Conservation (phyloP, 768 basidiomycete species). For the Pleurotus eryngii region DNA sequence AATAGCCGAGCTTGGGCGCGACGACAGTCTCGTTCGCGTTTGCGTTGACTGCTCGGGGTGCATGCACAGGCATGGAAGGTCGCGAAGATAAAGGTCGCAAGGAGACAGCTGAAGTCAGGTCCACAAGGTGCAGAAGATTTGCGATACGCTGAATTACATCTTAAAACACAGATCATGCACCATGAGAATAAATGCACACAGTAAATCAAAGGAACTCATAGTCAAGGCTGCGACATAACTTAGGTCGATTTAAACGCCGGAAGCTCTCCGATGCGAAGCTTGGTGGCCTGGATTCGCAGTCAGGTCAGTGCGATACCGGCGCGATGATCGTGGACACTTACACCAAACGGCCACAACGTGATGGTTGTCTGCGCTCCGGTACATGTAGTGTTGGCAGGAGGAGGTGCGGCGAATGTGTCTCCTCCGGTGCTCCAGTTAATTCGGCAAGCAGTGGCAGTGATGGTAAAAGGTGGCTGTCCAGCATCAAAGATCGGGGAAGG, state of each 20-base stretch:
- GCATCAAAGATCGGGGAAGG: conserved; percentile 49
- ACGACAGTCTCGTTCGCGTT: too few relatives aligned
- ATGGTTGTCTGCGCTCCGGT: conserved; percentile 33
- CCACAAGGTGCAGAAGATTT: too few relatives aligned
- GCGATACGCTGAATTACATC: too few relatives aligned
- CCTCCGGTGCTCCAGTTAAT: conserved; percentile 46
- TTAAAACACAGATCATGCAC: too few relatives aligned
- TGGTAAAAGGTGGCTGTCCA: conserved; percentile 42
- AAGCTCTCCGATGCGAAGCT: conserved; percentile 40
- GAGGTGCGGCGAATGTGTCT: conserved; percentile 43
- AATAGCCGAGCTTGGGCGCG: too few relatives aligned
- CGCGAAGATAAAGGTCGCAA: too few relatives aligned
- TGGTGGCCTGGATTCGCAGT: conserved; percentile 25
- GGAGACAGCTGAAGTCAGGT: too few relatives aligned
- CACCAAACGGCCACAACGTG: conserved; percentile 47
- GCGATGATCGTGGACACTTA: conserved; percentile 23
- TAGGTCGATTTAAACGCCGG: conserved; percentile 29
- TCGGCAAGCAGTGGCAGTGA: conserved; percentile 47
- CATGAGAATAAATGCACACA: too few relatives aligned
- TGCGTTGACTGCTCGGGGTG: too few relatives aligned
- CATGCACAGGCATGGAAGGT: too few relatives aligned
- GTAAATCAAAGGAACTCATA: too few relatives aligned
- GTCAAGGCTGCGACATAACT: neutral
- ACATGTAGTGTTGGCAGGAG: conserved; percentile 27
- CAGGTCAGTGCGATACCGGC: too few relatives aligned